Percentiles rank a stretch among this genome's conserved stretches.
Conservation (phyloP, 75 land plant genomes). For the Pinus taeda region DNA sequence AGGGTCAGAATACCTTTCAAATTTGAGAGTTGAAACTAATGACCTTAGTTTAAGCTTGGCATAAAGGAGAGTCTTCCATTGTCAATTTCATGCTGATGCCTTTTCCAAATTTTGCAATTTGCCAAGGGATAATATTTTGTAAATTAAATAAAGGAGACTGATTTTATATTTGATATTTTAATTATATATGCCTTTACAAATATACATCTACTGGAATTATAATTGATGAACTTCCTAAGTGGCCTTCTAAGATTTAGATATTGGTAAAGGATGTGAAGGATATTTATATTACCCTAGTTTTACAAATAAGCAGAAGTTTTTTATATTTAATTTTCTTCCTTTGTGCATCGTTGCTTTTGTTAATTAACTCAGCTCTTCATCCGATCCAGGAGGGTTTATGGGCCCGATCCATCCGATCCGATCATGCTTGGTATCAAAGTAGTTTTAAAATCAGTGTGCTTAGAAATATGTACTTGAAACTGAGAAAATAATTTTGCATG, state of each 20-base stretch:
- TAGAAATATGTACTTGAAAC: no score
- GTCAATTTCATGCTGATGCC: background rate
- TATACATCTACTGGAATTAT: background rate
- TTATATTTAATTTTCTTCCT: no score
- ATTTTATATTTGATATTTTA: background rate
- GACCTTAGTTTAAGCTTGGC: background rate
- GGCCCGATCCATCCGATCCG: no score
- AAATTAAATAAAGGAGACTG: no score
- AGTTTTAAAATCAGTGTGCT: no score
- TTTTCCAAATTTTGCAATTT: background rate
- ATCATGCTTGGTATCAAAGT: no score
- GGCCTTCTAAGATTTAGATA: background rate
- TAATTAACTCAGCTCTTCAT: no score
- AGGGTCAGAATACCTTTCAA: background rate
- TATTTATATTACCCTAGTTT: background rate
- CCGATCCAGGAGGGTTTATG: no score
- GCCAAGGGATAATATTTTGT: background rate
- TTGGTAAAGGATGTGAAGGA: no score
- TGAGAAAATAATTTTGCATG: no score
- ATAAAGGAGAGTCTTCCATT: background rate
- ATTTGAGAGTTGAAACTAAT: background rate
- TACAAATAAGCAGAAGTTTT: background rate
- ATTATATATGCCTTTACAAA: slow-evolving; percentile 2
- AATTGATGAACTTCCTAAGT: background rate
- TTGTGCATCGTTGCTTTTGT: no score